Percentiles rank a stretch among this genome's conserved stretches.
These are phyloP conservation scores for Gyromitra esculenta DNA, from an alignment of 2,329 filamentous ascomycete genomes.

Conservation along the genomic window DNA sequence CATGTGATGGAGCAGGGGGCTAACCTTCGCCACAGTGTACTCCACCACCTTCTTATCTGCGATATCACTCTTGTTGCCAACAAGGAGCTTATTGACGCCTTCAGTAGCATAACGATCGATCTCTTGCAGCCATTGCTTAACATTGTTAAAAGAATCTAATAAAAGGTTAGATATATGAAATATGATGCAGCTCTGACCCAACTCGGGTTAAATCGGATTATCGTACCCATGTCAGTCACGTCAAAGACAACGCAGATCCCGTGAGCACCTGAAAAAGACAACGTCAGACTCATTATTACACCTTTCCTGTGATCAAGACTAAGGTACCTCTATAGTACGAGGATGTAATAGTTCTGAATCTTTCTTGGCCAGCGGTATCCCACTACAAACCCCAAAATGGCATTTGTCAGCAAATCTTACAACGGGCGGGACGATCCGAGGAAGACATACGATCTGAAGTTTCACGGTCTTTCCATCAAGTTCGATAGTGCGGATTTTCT, in stretches of 20 bases:
- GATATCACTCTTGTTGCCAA: constrained; percentile 99
- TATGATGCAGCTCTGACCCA: constrained; percentile 21
- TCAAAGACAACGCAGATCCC: constrained; percentile 99
- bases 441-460: constrained; percentile 86
- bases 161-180: constrained; percentile 25
- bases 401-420: constrained; percentile 52
- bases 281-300: constrained; percentile 44
- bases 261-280: constrained; percentile 74
- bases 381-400: constrained; percentile 69
- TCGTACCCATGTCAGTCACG: constrained; percentile 90
- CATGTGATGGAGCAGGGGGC: constrained; percentile 57
- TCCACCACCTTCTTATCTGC: constrained; percentile 99
- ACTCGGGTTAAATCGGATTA: constrained; percentile 24
- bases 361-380: constrained; percentile 99
- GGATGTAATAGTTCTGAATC: constrained; percentile 99
- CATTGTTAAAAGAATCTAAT: constrained; percentile 94
- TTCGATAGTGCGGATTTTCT: constrained; percentile 99
- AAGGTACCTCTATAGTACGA: constrained; percentile 85
- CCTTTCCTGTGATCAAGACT: constrained; percentile 4
- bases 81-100: constrained; percentile 98
- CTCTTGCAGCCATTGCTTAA: constrained; percentile 99
- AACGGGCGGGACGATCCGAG: background rate
- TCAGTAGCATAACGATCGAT: constrained; percentile 99
- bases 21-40: constrained; percentile 98
- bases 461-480: constrained; percentile 99